Evolutionary conservation across 352 stramenopile genomes (phyloP).

Genomic region (Globisporangium mamillatum): DNA sequence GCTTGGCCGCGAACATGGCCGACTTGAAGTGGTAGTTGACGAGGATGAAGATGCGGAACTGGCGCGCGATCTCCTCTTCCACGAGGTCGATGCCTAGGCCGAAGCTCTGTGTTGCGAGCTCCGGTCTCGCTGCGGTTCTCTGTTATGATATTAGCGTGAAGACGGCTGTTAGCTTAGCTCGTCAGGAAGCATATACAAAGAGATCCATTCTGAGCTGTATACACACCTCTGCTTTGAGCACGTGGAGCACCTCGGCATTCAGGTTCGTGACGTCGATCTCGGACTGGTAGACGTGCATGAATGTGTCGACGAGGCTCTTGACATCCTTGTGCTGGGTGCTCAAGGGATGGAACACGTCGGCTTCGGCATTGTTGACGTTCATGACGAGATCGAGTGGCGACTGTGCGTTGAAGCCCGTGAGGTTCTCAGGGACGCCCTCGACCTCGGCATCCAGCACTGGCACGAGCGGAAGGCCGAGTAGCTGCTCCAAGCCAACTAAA

Average conservation of each 20-base stretch:
- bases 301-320: slow-evolving; percentile 37
- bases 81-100: slow-evolving; percentile 35
- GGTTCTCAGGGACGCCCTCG: slow-evolving; percentile 1
- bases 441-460: neutral
- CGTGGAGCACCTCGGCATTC: slow-evolving; percentile 35
- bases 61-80: slow-evolving; percentile 36
- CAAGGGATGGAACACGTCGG: slow-evolving; percentile 23
- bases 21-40: slow-evolving; percentile 62
- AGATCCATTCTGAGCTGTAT: neutral
- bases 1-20: slow-evolving; percentile 46
- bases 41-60: slow-evolving; percentile 47
- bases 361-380: neutral
- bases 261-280: slow-evolving; percentile 46
- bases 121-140: slow-evolving; percentile 33
- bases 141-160: slow-evolving; percentile 3
- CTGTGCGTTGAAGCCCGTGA: neutral
- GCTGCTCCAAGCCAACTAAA: neutral
- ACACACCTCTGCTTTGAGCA: slow-evolving; percentile 46
- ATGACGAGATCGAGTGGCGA: neutral
- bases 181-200: neutral
- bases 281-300: slow-evolving; percentile 49
- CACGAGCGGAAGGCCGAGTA: slow-evolving; percentile 4
- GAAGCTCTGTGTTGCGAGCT: slow-evolving; percentile 44
- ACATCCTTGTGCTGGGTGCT: slow-evolving; percentile 25
- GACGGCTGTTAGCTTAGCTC: neutral